These are phyloP conservation scores for Saururus chinensis DNA, from an alignment of 164 flowering plant species.

Conservation along the genomic window DNA sequence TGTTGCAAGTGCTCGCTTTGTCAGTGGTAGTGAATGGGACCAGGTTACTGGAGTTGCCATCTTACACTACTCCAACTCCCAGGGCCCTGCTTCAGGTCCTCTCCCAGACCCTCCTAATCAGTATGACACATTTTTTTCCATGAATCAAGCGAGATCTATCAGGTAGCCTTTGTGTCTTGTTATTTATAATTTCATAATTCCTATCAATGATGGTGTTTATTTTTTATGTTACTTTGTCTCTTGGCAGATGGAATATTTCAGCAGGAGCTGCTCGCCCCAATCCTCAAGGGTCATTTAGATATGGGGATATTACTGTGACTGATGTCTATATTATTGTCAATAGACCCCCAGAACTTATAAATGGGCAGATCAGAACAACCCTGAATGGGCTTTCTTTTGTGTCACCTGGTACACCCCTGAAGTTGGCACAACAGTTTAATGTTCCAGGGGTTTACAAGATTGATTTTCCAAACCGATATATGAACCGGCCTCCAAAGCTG, in stretches of 20 bases:
- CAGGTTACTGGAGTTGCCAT: constrained; percentile 67
- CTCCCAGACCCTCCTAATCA: constrained; percentile 79
- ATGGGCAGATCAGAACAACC: constrained; percentile 65
- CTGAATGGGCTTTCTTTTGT: constrained; percentile 78
- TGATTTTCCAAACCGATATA: constrained; percentile 70
- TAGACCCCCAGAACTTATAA: constrained; percentile 64
- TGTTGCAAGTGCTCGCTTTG: constrained; percentile 79
- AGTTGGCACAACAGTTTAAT: constrained; percentile 70
- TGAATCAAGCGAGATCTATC: constrained; percentile 94
- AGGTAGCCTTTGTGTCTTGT: constrained; percentile 59
- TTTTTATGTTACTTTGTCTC: constrained; percentile 1
- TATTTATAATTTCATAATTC: too few relatives aligned
- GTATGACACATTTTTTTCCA: constrained; percentile 60
- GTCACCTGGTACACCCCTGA: constrained; percentile 76
- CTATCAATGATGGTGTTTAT: not conserved
- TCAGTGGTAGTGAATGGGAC: constrained; percentile 36
- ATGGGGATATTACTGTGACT: constrained; percentile 79
- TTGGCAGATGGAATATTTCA: constrained; percentile 71
- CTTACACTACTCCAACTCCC: constrained; percentile 82
- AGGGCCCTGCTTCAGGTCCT: constrained; percentile 83
- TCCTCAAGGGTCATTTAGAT: constrained; percentile 92
- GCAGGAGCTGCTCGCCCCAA: constrained; percentile 98
- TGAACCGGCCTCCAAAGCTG: constrained; percentile 69
- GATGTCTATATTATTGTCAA: constrained; percentile 69
- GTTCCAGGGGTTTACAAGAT: constrained; percentile 74